Conservation (phyloP, 345 rosid genomes). For the Kernera saxatilis region DNA sequence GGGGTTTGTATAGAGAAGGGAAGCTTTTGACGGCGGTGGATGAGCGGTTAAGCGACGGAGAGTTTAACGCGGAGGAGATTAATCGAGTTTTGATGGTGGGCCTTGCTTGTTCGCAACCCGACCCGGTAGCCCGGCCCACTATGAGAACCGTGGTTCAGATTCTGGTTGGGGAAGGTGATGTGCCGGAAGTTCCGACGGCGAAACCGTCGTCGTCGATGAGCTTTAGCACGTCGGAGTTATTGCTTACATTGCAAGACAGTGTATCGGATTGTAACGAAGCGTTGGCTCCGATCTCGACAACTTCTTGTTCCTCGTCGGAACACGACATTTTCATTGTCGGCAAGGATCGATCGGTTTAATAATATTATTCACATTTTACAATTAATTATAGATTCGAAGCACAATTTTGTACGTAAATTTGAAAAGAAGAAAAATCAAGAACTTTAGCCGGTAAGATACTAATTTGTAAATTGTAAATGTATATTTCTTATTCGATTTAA, state of each 20-base stretch:
- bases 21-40: slow-evolving; percentile 64
- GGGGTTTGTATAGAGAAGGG: slow-evolving; percentile 86
- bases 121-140: slow-evolving; percentile 72
- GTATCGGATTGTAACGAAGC: slow-evolving; percentile 76
- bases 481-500: background rate
- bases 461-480: background rate
- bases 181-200: slow-evolving; percentile 74
- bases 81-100: slow-evolving; percentile 68
- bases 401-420: slow-evolving; percentile 17
- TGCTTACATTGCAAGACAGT: slow-evolving; percentile 80
- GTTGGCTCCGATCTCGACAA: slow-evolving; percentile 31
- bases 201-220: slow-evolving; percentile 76
- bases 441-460: background rate
- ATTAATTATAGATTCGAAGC: background rate
- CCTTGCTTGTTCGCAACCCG: slow-evolving; percentile 89
- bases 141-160: slow-evolving; percentile 89
- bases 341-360: slow-evolving; percentile 28
- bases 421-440: background rate
- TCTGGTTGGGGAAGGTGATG: slow-evolving; percentile 80
- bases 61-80: slow-evolving; percentile 57
- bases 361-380: background rate
- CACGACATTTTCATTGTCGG: slow-evolving; percentile 35
- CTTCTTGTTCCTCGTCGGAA: slow-evolving; percentile 70
- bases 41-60: slow-evolving; percentile 49
- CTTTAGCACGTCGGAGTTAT: slow-evolving; percentile 75